These are phyloP conservation scores for Populus euphratica DNA, from an alignment of 345 rosid species.

Conservation along the genomic window DNA sequence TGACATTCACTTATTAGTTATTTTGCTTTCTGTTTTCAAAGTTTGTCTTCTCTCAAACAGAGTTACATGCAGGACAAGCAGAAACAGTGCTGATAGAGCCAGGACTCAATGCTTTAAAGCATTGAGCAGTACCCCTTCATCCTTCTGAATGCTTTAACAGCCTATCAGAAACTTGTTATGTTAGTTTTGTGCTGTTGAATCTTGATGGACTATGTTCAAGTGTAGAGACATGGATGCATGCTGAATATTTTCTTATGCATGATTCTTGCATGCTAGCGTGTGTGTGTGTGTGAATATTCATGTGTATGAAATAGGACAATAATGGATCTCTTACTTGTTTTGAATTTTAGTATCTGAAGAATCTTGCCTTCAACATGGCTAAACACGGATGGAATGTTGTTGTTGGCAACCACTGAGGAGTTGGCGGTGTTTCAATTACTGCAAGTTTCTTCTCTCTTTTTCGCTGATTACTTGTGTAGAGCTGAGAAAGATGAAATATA, in stretches of 20 bases:
- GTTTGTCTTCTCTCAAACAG: neutral
- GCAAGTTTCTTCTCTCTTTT: constrained; percentile 43
- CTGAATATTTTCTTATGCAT: neutral
- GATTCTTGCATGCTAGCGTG: neutral
- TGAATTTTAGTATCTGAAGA: constrained; percentile 69
- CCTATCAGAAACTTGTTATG: neutral
- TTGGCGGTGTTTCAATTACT: constrained; percentile 85
- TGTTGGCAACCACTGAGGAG: constrained; percentile 82
- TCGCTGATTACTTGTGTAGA: neutral
- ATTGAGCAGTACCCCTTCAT: neutral
- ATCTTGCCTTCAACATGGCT: constrained; percentile 59
- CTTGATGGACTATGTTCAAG: neutral
- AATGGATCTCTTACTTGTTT: constrained; percentile 1
- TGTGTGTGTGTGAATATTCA: neutral
- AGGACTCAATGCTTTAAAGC: neutral
- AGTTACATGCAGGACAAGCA: neutral
- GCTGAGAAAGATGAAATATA: neutral
- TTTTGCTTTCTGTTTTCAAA: neutral
- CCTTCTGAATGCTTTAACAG: neutral
- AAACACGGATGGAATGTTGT: constrained; percentile 80
- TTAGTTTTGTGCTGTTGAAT: neutral
- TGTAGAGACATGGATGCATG: neutral
- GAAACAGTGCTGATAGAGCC: neutral
- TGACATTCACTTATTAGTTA: neutral
- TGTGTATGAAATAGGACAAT: neutral